A percentile compares a stretch with the other conserved stretches of the same genome.
phyloP scores from a whole-genome alignment of 139 green algal genomes.

The Auxenochlorella pyrenoidosa region DNA sequence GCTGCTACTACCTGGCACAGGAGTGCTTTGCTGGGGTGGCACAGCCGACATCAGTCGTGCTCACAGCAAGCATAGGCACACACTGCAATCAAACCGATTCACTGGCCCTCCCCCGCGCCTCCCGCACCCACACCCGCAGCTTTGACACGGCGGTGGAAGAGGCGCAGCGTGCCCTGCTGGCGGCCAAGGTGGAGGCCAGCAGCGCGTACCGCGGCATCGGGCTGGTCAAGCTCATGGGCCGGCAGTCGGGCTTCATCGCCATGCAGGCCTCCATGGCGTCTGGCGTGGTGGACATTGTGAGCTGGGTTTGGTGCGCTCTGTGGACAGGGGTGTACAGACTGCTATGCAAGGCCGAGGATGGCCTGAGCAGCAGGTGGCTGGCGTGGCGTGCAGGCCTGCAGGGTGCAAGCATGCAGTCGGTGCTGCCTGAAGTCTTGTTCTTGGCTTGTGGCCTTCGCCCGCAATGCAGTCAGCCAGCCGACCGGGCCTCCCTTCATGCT shows the following conservation, averaged over 20 bases:
- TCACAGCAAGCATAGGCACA: too few relatives aligned
- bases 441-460: too few relatives aligned
- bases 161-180: constrained; percentile 65
- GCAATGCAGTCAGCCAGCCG: too few relatives aligned
- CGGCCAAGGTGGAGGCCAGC: constrained; percentile 73
- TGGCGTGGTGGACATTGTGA: constrained; percentile 65
- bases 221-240: constrained; percentile 92
- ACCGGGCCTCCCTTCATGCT: neutral
- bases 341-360: neutral
- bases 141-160: constrained; percentile 92
- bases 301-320: neutral
- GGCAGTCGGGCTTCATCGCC: constrained; percentile 88
- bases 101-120: constrained; percentile 41
- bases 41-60: neutral
- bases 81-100: neutral
- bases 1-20: constrained; percentile 27
- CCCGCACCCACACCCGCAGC: constrained; percentile 64
- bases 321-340: too few relatives aligned
- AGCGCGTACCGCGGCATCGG: constrained; percentile 76
- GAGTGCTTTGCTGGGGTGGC: neutral
- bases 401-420: too few relatives aligned
- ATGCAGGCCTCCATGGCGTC: constrained; percentile 84
- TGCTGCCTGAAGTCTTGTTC: too few relatives aligned
- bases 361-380: too few relatives aligned
- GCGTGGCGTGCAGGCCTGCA: too few relatives aligned